These are phyloP conservation scores for Alternaria burnsii DNA, from an alignment of 2,329 filamentous ascomycete species.

Conservation along the genomic window DNA sequence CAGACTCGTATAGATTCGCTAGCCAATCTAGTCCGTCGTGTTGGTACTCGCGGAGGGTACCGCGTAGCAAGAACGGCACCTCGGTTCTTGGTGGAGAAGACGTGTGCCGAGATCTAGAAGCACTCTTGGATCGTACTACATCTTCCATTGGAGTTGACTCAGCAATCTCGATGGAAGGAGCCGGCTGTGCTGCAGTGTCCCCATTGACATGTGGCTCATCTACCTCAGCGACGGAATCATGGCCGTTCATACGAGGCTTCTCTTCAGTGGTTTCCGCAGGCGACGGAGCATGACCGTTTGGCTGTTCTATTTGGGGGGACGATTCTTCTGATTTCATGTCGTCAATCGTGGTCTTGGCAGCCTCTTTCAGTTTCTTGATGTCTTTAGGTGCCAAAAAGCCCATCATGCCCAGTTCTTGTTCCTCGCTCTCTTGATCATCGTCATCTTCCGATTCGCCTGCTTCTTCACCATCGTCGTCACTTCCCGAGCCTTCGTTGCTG, in stretches of 20 bases:
- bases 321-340: constrained; percentile 52
- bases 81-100: constrained; percentile 46
- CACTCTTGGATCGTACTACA: constrained; percentile 20
- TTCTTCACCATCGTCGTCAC: constrained; percentile 30
- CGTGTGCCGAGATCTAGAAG: constrained; percentile 37
- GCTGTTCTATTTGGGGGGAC: constrained; percentile 19
- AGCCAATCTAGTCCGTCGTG: constrained; percentile 98
- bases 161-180: constrained; percentile 23
- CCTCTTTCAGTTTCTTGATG: constrained; percentile 47
- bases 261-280: constrained; percentile 56
- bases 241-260: constrained; percentile 40
- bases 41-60: constrained; percentile 92
- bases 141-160: constrained; percentile 27
- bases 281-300: constrained; percentile 46
- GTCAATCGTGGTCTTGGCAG: constrained; percentile 36
- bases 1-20: constrained; percentile 87
- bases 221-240: constrained; percentile 5
- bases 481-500: constrained; percentile 48
- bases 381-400: constrained; percentile 47
- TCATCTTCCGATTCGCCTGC: constrained; percentile 25
- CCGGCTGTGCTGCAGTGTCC: constrained; percentile 5
- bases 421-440: constrained; percentile 47
- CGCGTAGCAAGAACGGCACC: constrained; percentile 73
- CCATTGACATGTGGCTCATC: constrained; percentile 26
- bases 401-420: constrained; percentile 43